Percentiles rank a stretch among this genome's conserved stretches.
phyloP scores from a whole-genome alignment of 805 yeast species.

The Starmerella tilneyi region DNA sequence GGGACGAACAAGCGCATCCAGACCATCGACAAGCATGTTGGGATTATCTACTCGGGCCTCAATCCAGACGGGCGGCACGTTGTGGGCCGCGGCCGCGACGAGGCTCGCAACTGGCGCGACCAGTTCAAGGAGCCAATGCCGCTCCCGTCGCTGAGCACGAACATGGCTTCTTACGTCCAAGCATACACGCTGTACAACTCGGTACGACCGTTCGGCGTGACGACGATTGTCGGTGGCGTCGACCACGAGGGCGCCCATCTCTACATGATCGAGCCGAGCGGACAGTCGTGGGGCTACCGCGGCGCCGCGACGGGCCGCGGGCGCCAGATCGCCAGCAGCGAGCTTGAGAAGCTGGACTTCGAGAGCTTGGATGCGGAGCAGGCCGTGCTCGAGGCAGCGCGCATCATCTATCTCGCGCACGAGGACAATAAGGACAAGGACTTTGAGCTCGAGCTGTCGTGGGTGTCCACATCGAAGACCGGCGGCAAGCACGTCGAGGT shows the following conservation, averaged over 20 bases:
- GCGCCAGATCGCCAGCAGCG: conserved; percentile 94
- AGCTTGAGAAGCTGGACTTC: conserved; percentile 78
- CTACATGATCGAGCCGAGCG: conserved; percentile 96
- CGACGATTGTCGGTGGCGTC: conserved; percentile 86
- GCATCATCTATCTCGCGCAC: conserved; percentile 84
- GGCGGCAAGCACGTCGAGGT: conserved; percentile 69
- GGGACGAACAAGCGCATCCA: conserved; percentile 84
- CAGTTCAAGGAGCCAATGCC: conserved; percentile 68
- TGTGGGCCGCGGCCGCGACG: conserved; percentile 86
- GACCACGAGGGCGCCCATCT: conserved; percentile 85
- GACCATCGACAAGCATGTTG: conserved; percentile 85
- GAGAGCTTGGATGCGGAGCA: conserved; percentile 60
- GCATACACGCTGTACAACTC: conserved; percentile 93
- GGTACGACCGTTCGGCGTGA: conserved; percentile 94
- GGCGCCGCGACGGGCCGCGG: conserved; percentile 99
- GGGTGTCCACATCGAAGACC: conserved; percentile 65
- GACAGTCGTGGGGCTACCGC: conserved; percentile 91
- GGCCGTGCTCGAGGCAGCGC: conserved; percentile 89
- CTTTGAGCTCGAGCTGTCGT: conserved; percentile 85
- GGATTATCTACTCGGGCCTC: conserved; percentile 89
- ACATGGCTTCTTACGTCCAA: conserved; percentile 84
- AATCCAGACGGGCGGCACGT: conserved; percentile 95
- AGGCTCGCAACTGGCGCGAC: conserved; percentile 67
- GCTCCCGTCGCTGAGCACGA: conserved; percentile 70
- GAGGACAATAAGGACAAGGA: conserved; percentile 97